Evolutionary conservation across 768 basidiomycete species (phyloP), one percentile per base, ranked within the genome.

Genomic region (Fomitopsis pulvina): DNA sequence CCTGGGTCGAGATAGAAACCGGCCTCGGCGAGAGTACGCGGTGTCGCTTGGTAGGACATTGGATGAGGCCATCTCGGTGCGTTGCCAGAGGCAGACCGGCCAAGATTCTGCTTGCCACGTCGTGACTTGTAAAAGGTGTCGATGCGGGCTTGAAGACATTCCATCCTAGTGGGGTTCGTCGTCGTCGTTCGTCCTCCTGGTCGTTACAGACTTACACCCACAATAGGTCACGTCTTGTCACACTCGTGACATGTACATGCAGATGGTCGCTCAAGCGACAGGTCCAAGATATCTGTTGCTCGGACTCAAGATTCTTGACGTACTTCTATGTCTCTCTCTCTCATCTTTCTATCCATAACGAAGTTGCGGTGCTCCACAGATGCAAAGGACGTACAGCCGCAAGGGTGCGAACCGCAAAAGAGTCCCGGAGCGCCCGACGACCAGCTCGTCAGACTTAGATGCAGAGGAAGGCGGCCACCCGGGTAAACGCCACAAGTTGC

Each of bases 1-100:
- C 77, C 79, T 0, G 90, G 90, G 54, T 74, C 74, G 67, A 76
- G 93, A 73, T 80, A 94, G 70, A 95, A 97, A 8, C 94, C 94
- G 2, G 94, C 94, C 56, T 86, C 81, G 1, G 94, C 86, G 14
- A 98, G 79, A 3, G 78, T 73, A 47, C 75, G 67, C 1, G 93
- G 83, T 45, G 79, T 92, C 41, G 93, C 85, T 45, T 69, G 67
- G 63, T 80, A 88, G 16, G 69, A 58, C 0, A 65, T 38, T 0
- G 86, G 77, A 56, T 94, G 88, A 0, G 92, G 85, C 90, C 92
- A 97, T 67, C 80, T 86, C 42, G 71, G 49, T n/a, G 79, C 56
- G 34, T 68, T 57, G 0, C 69, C 69, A 1, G 80, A 70, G 29
- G 75, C 74, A 8, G 70, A 60, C 62, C 77, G 83, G 49, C 61